A percentile compares a stretch with the other conserved stretches of the same genome.
These are phyloP conservation scores for Globisporangium radiosum DNA, from an alignment of 352 stramenopile species.

Conservation along the genomic window DNA sequence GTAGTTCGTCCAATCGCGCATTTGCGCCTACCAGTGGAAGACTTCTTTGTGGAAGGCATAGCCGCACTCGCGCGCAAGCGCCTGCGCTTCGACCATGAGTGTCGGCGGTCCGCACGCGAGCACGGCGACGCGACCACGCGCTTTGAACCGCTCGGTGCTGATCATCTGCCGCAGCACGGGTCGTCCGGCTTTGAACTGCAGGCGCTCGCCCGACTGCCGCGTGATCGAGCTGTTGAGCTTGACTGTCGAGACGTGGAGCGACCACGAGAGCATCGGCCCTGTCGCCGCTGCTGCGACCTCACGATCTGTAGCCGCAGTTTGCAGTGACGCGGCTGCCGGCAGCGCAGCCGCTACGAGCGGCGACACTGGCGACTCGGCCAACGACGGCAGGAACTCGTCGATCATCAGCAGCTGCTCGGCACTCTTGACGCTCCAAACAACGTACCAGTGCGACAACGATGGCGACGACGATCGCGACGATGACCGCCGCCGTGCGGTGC, in stretches of 20 bases:
- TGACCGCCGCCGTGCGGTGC: slow-evolving; percentile 15
- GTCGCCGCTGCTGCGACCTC: background rate
- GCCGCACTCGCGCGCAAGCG: slow-evolving; percentile 46
- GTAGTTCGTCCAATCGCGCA: too few species aligned
- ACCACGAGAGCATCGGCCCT: slow-evolving; percentile 43
- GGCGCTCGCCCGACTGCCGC: slow-evolving; percentile 42
- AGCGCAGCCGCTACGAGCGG: slow-evolving; percentile 1
- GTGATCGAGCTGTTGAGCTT: slow-evolving; percentile 33
- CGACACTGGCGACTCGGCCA: slow-evolving; percentile 33
- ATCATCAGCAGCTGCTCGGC: slow-evolving; percentile 64
- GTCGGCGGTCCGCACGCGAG: slow-evolving; percentile 67
- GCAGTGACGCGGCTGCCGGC: slow-evolving; percentile 11
- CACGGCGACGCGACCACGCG: slow-evolving; percentile 51
- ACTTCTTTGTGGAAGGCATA: slow-evolving; percentile 85
- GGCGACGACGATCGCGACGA: slow-evolving; percentile 22
- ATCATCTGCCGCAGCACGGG: slow-evolving; percentile 65
- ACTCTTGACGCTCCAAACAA: slow-evolving; percentile 58
- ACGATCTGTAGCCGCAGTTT: background rate
- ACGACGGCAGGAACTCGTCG: slow-evolving; percentile 56
- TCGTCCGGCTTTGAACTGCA: slow-evolving; percentile 44
- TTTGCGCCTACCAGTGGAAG: slow-evolving; percentile 56
- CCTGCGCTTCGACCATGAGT: slow-evolving; percentile 63
- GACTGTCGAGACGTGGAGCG: slow-evolving; percentile 56
- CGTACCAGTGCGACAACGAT: slow-evolving; percentile 40
- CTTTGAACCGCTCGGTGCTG: slow-evolving; percentile 55